Evolutionary conservation across 208 protist genomes (phyloP).

Genomic region (Crithidia fasciculata): DNA sequence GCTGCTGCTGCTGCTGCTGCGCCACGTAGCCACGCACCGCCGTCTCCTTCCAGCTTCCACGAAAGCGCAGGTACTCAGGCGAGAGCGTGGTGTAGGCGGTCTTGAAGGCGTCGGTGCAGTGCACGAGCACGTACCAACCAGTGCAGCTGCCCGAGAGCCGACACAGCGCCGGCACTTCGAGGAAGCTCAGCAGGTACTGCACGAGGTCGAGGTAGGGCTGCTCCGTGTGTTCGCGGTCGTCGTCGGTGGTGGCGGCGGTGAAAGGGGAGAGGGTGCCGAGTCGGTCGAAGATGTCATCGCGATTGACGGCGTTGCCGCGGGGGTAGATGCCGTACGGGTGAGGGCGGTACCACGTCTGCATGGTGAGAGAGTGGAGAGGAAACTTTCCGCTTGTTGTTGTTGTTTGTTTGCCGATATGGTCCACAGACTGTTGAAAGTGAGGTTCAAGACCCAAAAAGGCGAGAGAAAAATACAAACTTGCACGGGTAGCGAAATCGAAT

Average conservation of each 20-base stretch:
- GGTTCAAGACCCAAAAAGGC: too few relatives aligned
- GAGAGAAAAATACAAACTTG: too few relatives aligned
- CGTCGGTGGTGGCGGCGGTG: slow-evolving; percentile 46
- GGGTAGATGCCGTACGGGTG: slow-evolving; percentile 86
- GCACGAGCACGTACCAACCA: slow-evolving; percentile 82
- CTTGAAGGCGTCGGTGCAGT: slow-evolving; percentile 86
- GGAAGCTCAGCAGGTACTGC: slow-evolving; percentile 71
- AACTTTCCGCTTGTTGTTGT: background rate
- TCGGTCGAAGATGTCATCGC: slow-evolving; percentile 51
- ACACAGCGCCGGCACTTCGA: slow-evolving; percentile 66
- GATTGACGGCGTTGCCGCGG: slow-evolving; percentile 65
- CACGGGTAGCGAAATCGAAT: too few relatives aligned
- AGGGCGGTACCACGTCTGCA: slow-evolving; percentile 80
- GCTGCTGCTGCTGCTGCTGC: background rate
- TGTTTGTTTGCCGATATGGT: background rate
- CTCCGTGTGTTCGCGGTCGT: slow-evolving; percentile 65
- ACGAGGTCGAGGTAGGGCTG: slow-evolving; percentile 75
- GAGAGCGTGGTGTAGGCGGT: slow-evolving; percentile 67
- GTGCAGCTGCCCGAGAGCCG: slow-evolving; percentile 77
- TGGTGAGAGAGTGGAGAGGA: background rate
- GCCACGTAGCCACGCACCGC: slow-evolving; percentile 62
- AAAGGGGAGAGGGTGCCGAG: slow-evolving; percentile 77
- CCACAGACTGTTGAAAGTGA: too few relatives aligned
- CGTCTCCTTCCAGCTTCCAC: slow-evolving; percentile 79
- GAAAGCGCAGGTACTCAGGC: slow-evolving; percentile 61